Evolutionary conservation across 2,329 filamentous ascomycete genomes (phyloP).

Genomic region (Chalara sp.): DNA sequence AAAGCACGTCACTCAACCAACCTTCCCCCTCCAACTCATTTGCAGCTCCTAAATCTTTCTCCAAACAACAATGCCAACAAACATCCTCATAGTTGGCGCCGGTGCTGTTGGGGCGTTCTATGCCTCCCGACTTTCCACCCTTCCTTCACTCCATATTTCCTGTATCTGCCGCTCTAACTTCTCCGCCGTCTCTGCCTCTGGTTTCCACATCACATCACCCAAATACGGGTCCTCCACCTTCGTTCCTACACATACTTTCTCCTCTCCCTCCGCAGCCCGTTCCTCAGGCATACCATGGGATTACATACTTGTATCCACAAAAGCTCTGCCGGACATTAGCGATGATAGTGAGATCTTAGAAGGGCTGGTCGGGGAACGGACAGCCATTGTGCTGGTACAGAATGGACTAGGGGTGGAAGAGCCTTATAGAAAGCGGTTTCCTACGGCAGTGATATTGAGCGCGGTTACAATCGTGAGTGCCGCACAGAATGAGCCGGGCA

Average conservation of each 20-base stretch:
- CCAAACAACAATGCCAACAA: slow-evolving; percentile 20
- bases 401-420: slow-evolving; percentile 31
- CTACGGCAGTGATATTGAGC: slow-evolving; percentile 52
- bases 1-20: no score
- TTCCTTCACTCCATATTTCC: slow-evolving; percentile 49
- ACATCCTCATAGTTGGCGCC: slow-evolving; percentile 58
- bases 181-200: slow-evolving; percentile 49
- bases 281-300: slow-evolving; percentile 34
- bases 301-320: slow-evolving; percentile 25
- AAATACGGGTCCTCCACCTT: slow-evolving; percentile 64
- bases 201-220: slow-evolving; percentile 58
- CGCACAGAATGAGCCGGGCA: slow-evolving; percentile 55
- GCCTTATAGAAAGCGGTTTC: slow-evolving; percentile 57
- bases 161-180: slow-evolving; percentile 72
- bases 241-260: slow-evolving; percentile 53
- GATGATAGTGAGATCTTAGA: slow-evolving; percentile 23
- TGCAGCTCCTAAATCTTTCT: no score
- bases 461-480: slow-evolving; percentile 65
- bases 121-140: slow-evolving; percentile 58
- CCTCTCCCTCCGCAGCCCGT: slow-evolving; percentile 42
- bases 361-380: slow-evolving; percentile 18
- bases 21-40: no score
- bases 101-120: slow-evolving; percentile 70
- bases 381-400: slow-evolving; percentile 23
- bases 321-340: slow-evolving; percentile 25